phyloP scores from a whole-genome alignment of 345 rosid genomes.

The Gossypium bickii region DNA sequence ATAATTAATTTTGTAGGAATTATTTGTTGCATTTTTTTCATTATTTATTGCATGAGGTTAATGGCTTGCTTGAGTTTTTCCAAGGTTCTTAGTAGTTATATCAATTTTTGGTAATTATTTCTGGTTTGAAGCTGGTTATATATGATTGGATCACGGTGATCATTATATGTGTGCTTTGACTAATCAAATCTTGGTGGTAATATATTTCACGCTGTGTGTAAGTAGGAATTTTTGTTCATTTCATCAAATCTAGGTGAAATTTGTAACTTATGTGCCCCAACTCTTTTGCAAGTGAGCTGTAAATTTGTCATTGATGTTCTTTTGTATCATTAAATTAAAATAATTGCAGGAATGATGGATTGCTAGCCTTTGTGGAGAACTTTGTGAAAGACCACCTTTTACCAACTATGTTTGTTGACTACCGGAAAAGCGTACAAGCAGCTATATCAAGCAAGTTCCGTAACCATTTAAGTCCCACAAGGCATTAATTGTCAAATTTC shows the following conservation, averaged over 20 bases:
- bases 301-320: neutral
- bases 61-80: neutral
- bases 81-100: neutral
- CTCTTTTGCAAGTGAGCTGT: constrained; percentile 9
- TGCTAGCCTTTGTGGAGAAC: constrained; percentile 90
- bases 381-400: constrained; percentile 94
- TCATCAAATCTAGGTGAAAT: constrained; percentile 1
- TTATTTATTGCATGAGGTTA: neutral
- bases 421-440: constrained; percentile 95
- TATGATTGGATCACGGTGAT: neutral
- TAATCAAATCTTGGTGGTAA: neutral
- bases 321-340: constrained; percentile 5
- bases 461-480: neutral
- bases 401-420: constrained; percentile 97
- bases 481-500: neutral
- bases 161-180: neutral
- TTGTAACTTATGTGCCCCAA: constrained; percentile 3
- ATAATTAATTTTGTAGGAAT: neutral
- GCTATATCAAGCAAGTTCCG: constrained; percentile 93
- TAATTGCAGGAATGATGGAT: constrained; percentile 83
- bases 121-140: neutral
- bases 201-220: neutral
- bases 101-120: neutral
- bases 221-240: neutral
- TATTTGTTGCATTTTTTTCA: constrained; percentile 1